These are phyloP conservation scores for Triticum urartu DNA, from an alignment of 176 grass and related monocot species.

Conservation along the genomic window DNA sequence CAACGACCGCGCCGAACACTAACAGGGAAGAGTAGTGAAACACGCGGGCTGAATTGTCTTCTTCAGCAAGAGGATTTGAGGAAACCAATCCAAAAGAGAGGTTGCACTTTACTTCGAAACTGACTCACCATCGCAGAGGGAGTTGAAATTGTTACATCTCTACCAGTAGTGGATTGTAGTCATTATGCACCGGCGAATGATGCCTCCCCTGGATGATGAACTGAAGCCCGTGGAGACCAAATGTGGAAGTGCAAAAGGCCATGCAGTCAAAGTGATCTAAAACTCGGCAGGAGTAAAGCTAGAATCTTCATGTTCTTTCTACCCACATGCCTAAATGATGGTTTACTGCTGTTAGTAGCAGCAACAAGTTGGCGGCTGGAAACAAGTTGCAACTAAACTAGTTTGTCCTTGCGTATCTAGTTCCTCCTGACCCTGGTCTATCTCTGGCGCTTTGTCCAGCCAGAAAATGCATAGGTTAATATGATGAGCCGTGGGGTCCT, in stretches of 20 bases:
- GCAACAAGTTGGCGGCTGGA: not conserved
- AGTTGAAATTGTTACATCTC: not conserved
- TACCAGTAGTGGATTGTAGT: not conserved
- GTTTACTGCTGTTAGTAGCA: not conserved
- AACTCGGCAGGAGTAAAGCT: not conserved
- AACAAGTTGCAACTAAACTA: not conserved
- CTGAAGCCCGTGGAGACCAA: not conserved
- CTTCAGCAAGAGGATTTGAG: constrained; percentile 15
- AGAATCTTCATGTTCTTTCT: not conserved
- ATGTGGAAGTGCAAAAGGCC: not conserved
- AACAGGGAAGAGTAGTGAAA: not conserved
- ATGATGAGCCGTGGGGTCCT: not conserved
- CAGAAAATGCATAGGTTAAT: not conserved
- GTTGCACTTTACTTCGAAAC: constrained; percentile 27
- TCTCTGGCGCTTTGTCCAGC: not conserved
- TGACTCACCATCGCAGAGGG: not conserved
- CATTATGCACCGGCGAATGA: constrained; percentile 38
- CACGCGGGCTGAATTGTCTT: not conserved
- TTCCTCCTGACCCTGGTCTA: not conserved
- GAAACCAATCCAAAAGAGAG: constrained; percentile 26
- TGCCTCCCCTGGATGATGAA: constrained; percentile 45
- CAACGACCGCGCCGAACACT: not conserved
- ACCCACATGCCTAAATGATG: not conserved
- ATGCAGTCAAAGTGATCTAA: not conserved
- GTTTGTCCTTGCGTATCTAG: not conserved